Evolutionary conservation across 495 filamentous ascomycete genomes (phyloP).

Genomic region (Cudoniella acicularis): DNA sequence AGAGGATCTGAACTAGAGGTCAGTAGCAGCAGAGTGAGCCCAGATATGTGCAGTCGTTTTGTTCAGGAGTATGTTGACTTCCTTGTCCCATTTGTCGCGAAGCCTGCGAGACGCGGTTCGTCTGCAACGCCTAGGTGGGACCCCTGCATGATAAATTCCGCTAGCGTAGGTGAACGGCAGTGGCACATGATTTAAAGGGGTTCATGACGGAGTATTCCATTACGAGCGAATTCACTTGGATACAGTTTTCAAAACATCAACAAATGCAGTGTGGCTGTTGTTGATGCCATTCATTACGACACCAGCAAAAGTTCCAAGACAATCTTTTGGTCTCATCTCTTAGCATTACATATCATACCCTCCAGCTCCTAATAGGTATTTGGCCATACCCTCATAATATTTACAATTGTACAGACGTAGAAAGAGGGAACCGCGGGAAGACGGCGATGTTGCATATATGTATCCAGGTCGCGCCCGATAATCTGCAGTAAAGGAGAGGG

Average conservation of each 20-base stretch:
- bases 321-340: neutral
- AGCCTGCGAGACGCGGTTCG: neutral
- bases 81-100: neutral
- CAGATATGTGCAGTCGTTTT: neutral
- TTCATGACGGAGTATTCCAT: too few species aligned
- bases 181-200: neutral
- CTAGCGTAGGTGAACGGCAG: neutral
- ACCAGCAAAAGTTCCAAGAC: neutral
- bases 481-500: constrained; percentile 10
- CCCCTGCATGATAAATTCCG: neutral
- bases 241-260: too few species aligned
- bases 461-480: neutral
- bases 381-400: constrained; percentile 18
- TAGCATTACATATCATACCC: neutral
- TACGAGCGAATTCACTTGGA: too few species aligned
- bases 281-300: neutral
- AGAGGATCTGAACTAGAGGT: constrained; percentile 6
- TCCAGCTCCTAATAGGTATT: neutral
- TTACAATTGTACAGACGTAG: constrained; percentile 20
- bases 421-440: constrained; percentile 8
- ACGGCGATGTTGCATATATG: constrained; percentile 14
- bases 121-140: neutral
- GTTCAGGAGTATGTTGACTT: constrained; percentile 7
- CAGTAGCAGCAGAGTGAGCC: constrained; percentile 5
- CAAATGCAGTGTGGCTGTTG: neutral